Evolutionary conservation across 1,284 basidiomycete genomes (phyloP), one percentile per base, ranked within the genome.

Genomic region (Moesziomyces globuligerus): DNA sequence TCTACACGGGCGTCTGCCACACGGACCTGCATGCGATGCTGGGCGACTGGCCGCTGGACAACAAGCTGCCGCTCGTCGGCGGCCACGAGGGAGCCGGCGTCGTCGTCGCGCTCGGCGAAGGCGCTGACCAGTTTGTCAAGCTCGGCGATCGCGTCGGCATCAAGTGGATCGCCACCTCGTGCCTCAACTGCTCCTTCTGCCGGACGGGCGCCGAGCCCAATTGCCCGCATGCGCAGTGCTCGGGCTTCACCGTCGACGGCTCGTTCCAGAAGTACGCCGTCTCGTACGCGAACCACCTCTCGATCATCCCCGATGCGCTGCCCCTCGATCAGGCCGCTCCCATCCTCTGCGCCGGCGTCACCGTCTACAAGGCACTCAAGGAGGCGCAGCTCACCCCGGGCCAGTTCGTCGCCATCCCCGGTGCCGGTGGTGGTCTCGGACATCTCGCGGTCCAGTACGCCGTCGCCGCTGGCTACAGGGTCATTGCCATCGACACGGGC

Each of bases 341-440:
- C 9, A 87, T 94, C 65, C 88, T 93, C 20, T 94, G 91, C 41
- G 26, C 71, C 86, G 91, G 90, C 60, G 83, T 91, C 18, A 92
- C 91, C 1, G 89, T 90, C 47, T 94, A 93, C 83, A 90, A 91
- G 75, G 93, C 91, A 0, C 85, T 94, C 79, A 92, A 92, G 83
- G 87, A 90, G 82, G 88, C 88, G 55, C 83, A 87, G 41, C 49
- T 77, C 7, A 85, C 84, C 26, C 86, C 89, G n/a, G 91, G 91
- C 48, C 88, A 94, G 68, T 92, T 89, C 88, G 86, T 93, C 68
- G 90, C 89, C 47, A 86, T 94, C 68, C 90, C 89, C 24, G 91
- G 91, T 48, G 90, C 90, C 8, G 90, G 91, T 13, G 86, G 86
- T 72, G 86, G 86, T 68, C 89, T 74, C 87, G 91, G 39, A 7